Evolutionary conservation across 73 alveolate species (phyloP).

Genomic region (Uronychia setigera): DNA sequence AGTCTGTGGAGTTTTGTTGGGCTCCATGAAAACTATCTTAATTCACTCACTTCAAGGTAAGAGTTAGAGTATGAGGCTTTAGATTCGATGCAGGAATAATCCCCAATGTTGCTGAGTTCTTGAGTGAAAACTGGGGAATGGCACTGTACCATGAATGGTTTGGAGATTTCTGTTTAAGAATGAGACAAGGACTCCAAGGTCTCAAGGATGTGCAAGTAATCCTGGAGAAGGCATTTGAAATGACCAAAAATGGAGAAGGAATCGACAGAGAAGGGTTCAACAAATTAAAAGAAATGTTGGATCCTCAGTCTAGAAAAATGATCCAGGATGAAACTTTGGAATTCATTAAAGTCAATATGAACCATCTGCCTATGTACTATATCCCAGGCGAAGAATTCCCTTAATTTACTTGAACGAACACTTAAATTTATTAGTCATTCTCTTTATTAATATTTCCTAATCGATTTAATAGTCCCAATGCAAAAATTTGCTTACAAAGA

Average conservation of each 20-base stretch:
- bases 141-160: constrained; percentile 99
- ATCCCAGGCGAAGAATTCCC: constrained; percentile 81
- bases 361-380: constrained; percentile 92
- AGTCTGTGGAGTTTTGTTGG: constrained; percentile 96
- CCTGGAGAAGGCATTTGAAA: constrained; percentile 76
- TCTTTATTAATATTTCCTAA: no score
- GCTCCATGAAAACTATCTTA: constrained; percentile 95
- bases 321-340: constrained; percentile 87
- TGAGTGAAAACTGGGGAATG: constrained; percentile 98
- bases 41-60: constrained; percentile 85
- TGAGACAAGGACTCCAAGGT: constrained; percentile 80
- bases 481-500: no score
- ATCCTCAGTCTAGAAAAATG: constrained; percentile 75
- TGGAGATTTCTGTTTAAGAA: constrained; percentile 95
- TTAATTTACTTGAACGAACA: not conserved
- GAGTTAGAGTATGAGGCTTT: not conserved
- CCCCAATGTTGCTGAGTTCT: constrained; percentile 95
- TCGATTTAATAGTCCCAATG: no score
- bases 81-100: constrained; percentile 85
- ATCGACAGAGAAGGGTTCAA: constrained; percentile 68
- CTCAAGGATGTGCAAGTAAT: constrained; percentile 71
- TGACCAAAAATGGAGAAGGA: constrained; percentile 81
- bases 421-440: no score
- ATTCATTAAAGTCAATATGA: constrained; percentile 84
- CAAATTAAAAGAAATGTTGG: constrained; percentile 71